Evolutionary conservation across 768 basidiomycete genomes (phyloP), one percentile per base, ranked within the genome.

Genomic region (Suillus cothurnatus): DNA sequence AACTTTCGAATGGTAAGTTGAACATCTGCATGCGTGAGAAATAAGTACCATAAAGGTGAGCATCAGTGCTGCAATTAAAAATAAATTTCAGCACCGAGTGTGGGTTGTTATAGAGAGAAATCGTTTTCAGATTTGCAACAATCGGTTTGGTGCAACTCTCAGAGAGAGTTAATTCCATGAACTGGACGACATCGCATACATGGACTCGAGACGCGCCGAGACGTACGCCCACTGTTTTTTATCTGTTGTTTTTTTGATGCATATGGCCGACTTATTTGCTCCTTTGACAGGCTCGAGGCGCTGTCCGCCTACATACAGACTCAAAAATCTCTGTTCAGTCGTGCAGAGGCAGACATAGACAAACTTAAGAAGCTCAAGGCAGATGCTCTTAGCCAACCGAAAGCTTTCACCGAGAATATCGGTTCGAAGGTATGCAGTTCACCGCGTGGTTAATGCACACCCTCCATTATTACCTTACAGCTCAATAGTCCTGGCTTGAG

Each of bases 271-370:
- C 61, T 34, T 15, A 6, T 26, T 26, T 32, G 5, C 50, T 58
- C 31, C 21, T 56, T 31, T 26, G 6, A 50, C 55, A 76, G 75
- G 68, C 75, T 76, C 49, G 82, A 89, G 75, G 88, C 88, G 80
- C 88, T 93, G 69, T 83, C 86, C 70, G 78, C 78, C 57, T 93
- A 88, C 76, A 83, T 93, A 67, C 80, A 84, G 63, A 78, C 84
- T 49, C 91, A 93, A 76, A 84, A 77, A 73, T 72, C 79, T 23
- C 69, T 91, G 39, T 84, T 93, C 47, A 80, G 82, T 58, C 83
- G 84, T 38, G 88, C 89, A 34, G 83, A 85, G 67, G 76, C 82
- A 68, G 90, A 92, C 77, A 84, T 93, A 72, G 83, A 82, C 60
- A 77, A 81, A 26, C 80, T 93, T 26, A 80, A 80, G 56, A 72